These are phyloP conservation scores for Trichoderma asperellum DNA, from an alignment of 2,329 filamentous ascomycete genomes.

Conservation along the genomic window DNA sequence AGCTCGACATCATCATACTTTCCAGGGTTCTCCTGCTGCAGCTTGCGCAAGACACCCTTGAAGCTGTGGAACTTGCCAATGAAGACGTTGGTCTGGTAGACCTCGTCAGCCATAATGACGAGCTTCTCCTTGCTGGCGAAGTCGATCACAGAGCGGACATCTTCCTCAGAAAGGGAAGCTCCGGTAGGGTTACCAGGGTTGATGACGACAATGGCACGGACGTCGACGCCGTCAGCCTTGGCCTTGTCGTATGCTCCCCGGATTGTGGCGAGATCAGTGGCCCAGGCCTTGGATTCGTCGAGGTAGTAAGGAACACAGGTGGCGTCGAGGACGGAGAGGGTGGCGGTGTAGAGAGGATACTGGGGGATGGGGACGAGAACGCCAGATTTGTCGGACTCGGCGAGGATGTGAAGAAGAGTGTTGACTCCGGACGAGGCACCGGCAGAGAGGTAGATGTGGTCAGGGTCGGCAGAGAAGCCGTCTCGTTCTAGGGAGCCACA, in stretches of 20 bases:
- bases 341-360: constrained; percentile 96
- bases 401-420: constrained; percentile 89
- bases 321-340: constrained; percentile 82
- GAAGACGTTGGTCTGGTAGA: constrained; percentile 99
- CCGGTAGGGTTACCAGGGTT: constrained; percentile 98
- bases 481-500: constrained; percentile 65
- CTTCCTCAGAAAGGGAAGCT: constrained; percentile 75
- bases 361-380: constrained; percentile 95
- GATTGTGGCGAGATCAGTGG: constrained; percentile 82
- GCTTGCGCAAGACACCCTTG: constrained; percentile 81
- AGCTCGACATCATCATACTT: constrained; percentile 87
- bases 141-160: constrained; percentile 83
- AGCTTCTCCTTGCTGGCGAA: constrained; percentile 84
- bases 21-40: constrained; percentile 75
- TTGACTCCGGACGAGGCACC: constrained; percentile 95
- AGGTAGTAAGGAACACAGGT: constrained; percentile 91
- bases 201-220: constrained; percentile 93
- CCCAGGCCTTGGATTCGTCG: constrained; percentile 84
- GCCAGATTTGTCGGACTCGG: constrained; percentile 74
- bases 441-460: constrained; percentile 85
- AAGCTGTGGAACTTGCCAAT: constrained; percentile 92
- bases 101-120: constrained; percentile 92
- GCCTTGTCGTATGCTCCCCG: constrained; percentile 74
- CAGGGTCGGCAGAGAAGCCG: constrained; percentile 79
- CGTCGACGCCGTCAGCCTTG: constrained; percentile 75